These are phyloP conservation scores for Hypomyces rosellus DNA, from an alignment of 2,329 filamentous ascomycete genomes.

Conservation along the genomic window DNA sequence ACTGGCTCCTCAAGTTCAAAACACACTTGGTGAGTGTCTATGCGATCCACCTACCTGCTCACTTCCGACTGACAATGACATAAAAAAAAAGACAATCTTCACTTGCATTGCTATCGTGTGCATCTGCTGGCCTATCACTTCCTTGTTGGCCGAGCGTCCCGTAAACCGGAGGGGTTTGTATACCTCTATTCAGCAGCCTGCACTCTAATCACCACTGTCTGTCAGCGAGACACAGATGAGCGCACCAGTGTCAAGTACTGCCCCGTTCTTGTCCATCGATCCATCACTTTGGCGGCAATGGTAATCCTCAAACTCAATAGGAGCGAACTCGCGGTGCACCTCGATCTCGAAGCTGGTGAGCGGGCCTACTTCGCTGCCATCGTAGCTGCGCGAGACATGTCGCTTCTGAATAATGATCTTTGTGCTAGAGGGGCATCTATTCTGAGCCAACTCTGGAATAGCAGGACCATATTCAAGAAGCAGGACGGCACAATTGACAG, in stretches of 20 bases:
- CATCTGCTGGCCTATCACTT: conserved; percentile 6
- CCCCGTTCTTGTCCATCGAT: conserved; percentile 14
- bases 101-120: conserved; percentile 1
- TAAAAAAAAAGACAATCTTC: conserved; percentile 1
- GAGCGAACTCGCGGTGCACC: conserved; percentile 38
- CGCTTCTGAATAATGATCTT: conserved; percentile 42
- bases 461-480: conserved; percentile 13
- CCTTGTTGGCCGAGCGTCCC: background rate
- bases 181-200: conserved; percentile 1
- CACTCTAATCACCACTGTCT: background rate
- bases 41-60: too few species aligned
- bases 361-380: conserved; percentile 22
- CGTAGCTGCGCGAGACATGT: background rate
- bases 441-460: conserved; percentile 47
- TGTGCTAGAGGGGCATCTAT: conserved; percentile 47
- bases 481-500: conserved; percentile 8
- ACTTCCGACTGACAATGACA: background rate
- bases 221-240: background rate
- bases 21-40: background rate
- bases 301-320: conserved; percentile 44
- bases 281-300: conserved; percentile 40
- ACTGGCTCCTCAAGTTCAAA: background rate
- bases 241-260: background rate
- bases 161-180: conserved; percentile 3
- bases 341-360: conserved; percentile 36